phyloP scores from a whole-genome alignment of 345 rosid species.

The Syzygium grande region DNA sequence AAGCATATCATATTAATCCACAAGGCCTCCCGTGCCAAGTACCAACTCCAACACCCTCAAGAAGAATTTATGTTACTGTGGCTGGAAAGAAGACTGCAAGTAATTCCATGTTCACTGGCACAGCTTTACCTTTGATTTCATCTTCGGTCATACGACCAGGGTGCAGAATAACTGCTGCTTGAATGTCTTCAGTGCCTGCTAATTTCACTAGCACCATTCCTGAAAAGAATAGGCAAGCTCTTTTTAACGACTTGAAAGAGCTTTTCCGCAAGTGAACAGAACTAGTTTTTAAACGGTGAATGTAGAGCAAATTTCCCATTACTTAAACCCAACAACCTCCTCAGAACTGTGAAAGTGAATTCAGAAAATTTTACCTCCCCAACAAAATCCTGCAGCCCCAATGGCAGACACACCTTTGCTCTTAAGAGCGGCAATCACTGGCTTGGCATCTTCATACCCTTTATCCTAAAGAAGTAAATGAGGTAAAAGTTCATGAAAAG shows the following conservation, averaged over 20 bases:
- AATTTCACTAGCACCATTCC: slow-evolving; percentile 19
- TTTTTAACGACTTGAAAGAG: neutral
- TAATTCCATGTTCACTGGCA: neutral
- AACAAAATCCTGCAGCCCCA: slow-evolving; percentile 37
- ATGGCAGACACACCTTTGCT: slow-evolving; percentile 19
- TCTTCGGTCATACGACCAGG: slow-evolving; percentile 13
- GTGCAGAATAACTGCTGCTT: slow-evolving; percentile 25
- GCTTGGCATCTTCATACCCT: slow-evolving; percentile 25
- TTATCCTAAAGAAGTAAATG: slow-evolving; percentile 11
- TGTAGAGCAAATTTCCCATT: neutral
- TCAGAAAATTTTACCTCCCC: slow-evolving; percentile 23
- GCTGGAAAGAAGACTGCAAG: neutral
- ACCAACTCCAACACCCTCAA: neutral
- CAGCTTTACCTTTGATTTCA: slow-evolving; percentile 18
- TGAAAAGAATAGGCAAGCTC: neutral
- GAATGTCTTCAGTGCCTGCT: slow-evolving; percentile 7
- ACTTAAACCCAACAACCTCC: neutral
- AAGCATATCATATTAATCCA: neutral
- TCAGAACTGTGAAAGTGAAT: neutral
- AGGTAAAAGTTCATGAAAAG: neutral
- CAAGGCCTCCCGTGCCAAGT: neutral
- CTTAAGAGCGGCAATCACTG: slow-evolving; percentile 19
- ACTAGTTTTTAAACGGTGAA: neutral
- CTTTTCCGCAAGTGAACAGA: neutral
- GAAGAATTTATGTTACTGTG: neutral